Base-by-base conservation (phyloP, 805 yeast species). In the Diddensiella transvaalensis region DNA sequence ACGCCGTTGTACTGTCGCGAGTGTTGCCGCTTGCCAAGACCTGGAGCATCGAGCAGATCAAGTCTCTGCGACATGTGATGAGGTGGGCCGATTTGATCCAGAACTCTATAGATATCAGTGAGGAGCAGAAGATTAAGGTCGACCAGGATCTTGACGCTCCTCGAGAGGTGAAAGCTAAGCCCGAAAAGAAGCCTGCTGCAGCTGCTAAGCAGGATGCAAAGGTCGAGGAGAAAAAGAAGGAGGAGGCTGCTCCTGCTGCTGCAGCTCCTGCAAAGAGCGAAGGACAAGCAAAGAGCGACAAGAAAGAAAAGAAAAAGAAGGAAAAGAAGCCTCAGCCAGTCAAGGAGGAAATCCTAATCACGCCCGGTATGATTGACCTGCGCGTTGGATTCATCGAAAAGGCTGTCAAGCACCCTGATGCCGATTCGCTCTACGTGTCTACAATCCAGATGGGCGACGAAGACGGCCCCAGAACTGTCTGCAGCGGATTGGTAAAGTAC, bases 391-490 rank as follows among this genome's bases (percentile, higher is more conserved):
- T 83, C 76, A 93, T 93, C 63, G 89, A 91, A 73, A 93, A 95
- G 74, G 96, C 97, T 46, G 76, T 87, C 63, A 87, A 87, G 69
- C 99, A 93, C 73, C 99, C 99, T 54, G 91, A 93, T 68, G 99
- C 99, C 30, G 99, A 93, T 70, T 78, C 96, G 1, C 76, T 93
- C 61, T 93, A 93, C 67, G 96, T 93, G 49, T 93, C 98, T 23
- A 93, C 99, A 45, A 93, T 93, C 61, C 87, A 95, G 55, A 82
- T 87, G 76, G 99, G 99, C 58, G 99, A 93, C 61, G 90, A 76
- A 54, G 96, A 87, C 66, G 95, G 95, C 51, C 99, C 99, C 64
- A 82, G 99, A 76, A 93, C 98, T 24, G 96, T 93, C 49, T 93
- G 99, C 74, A 87, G 96, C 10, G 99, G 99, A 59, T 77, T 93